Percentiles rank a stretch among this genome's conserved stretches.
Conservation (phyloP, 345 rosid genomes). For the Cochlearia excelsa region DNA sequence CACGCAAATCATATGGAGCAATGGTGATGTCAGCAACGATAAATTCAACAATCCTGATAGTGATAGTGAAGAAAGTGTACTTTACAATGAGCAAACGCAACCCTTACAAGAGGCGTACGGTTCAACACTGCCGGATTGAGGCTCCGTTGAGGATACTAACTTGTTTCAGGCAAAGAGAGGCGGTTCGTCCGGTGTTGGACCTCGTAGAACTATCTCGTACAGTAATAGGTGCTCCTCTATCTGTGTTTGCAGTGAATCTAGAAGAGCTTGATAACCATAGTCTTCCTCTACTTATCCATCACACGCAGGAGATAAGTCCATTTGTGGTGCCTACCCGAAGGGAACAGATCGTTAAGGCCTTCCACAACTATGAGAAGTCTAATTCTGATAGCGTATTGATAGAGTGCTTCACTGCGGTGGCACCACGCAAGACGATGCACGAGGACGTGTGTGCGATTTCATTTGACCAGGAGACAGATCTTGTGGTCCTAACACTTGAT, state of each 20-base stretch:
- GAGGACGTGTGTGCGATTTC: constrained; percentile 44
- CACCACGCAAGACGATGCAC: constrained; percentile 43
- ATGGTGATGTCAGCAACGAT: constrained; percentile 34
- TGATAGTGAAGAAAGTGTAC: constrained; percentile 31
- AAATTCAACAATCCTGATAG: constrained; percentile 21
- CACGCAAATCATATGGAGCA: constrained; percentile 29
- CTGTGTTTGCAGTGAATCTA: constrained; percentile 36
- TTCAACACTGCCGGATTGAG: constrained; percentile 28
- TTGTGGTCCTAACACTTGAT: constrained; percentile 37
- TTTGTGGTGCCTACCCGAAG: constrained; percentile 21
- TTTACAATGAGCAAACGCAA: constrained; percentile 42
- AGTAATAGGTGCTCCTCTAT: constrained; percentile 33
- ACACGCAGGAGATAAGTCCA: constrained; percentile 27
- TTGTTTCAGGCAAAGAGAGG: constrained; percentile 41
- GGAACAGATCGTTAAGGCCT: constrained; percentile 38
- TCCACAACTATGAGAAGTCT: constrained; percentile 27
- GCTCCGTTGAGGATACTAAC: constrained; percentile 41
- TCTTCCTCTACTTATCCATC: constrained; percentile 25
- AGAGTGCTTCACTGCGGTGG: constrained; percentile 42
- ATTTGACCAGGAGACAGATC: constrained; percentile 34
- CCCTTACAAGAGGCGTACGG: constrained; percentile 39
- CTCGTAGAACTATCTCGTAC: constrained; percentile 40
- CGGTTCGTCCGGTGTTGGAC: constrained; percentile 34
- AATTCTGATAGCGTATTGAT: constrained; percentile 31
- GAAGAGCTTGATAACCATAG: constrained; percentile 32